Base-by-base conservation (phyloP, 1,284 basidiomycete genomes). In the Uromyces viciae-fabae region DNA sequence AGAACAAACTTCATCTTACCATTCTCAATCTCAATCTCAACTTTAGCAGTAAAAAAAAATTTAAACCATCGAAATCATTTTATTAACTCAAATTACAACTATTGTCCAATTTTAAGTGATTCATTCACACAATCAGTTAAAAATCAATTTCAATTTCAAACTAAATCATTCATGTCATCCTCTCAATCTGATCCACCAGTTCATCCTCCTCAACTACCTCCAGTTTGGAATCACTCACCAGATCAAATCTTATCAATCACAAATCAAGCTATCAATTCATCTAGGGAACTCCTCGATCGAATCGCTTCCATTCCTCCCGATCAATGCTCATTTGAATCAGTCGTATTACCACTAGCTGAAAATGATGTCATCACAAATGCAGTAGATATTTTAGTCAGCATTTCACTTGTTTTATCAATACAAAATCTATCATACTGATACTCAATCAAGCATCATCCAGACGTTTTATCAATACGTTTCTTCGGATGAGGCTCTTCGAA, bases 381-480 rank as follows among this genome's bases (percentile, higher is more conserved):
- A 88, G 9, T 91, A 91, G 83, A 91, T 91, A 0, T 87, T 92
- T 17, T 86, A 46, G 66, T 79, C 9, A 62, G 22, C 28, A 62
- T 52, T 73, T n/a, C 31, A n/a, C n/a, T n/a, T n/a, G n/a, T n/a
- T n/a, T n/a, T n/a, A n/a, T n/a, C n/a, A n/a, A n/a, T n/a, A n/a
- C n/a, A n/a, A n/a, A n/a, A n/a, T n/a, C n/a, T n/a, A n/a, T 54
- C 38, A 33, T 43, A 33, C 8, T 4, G 9, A 15, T 42, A 36
- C 40, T 68, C 25, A 46, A 3, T 62, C 31, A n/a, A 25, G 5
- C 43, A 15, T 11, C 33, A 33, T 68, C 33, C 22, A 71, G 79
- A 75, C 88, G 0, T 94, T 94, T 86, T 92, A 93, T 84, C 91
- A 93, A 85, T 92, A 93, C 83, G 92, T 94, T 28, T 91, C 92